Base-by-base conservation (phyloP, 2,329 filamentous ascomycete genomes). In the Emergomyces africanus region DNA sequence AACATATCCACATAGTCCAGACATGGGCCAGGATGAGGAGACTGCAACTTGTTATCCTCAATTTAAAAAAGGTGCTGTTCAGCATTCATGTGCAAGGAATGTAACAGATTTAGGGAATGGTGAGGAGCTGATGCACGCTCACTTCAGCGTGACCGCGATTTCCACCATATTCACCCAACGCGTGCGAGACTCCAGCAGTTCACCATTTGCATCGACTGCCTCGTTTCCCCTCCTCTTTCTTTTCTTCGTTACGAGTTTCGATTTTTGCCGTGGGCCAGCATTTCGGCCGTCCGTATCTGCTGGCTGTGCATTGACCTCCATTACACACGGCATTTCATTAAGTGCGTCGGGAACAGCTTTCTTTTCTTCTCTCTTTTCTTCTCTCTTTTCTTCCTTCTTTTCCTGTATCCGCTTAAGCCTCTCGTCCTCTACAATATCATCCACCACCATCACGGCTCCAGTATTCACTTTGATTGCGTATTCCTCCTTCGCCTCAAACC, bases 361-460 rank as follows among this genome's bases (percentile, higher is more conserved):
- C 57, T 66, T 49, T 30, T 63, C 55, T 63, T n/a, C n/a, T n/a
- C n/a, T n/a, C n/a, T n/a, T n/a, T n/a, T n/a, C n/a, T n/a, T n/a
- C n/a, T n/a, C n/a, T n/a, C n/a, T n/a, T n/a, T n/a, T 64, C 63
- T 39, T 64, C 57, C 58, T 70, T 64, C 59, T 64, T 65, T 54
- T 67, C 39, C 48, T 61, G 60, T 48, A 63, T 65, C 59, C 66
- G 59, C 60, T 70, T 68, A 48, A 63, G 63, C 55, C 68, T 67
- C 53, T 70, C 70, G 53, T 73, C 69, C 57, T 74, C 72, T 35
- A 79, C 75, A 58, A 86, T 76, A 74, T 85, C 83, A 73, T 86
- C 83, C 58, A 85, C 77, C 50, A 81, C 81, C 59, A 77, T 70
- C 53, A 83, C 78, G 68, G 73, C 82, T 30, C 81, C 82, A 62